Conservation (phyloP, 768 basidiomycete genomes). For the Panaeolus papilionaceus region DNA sequence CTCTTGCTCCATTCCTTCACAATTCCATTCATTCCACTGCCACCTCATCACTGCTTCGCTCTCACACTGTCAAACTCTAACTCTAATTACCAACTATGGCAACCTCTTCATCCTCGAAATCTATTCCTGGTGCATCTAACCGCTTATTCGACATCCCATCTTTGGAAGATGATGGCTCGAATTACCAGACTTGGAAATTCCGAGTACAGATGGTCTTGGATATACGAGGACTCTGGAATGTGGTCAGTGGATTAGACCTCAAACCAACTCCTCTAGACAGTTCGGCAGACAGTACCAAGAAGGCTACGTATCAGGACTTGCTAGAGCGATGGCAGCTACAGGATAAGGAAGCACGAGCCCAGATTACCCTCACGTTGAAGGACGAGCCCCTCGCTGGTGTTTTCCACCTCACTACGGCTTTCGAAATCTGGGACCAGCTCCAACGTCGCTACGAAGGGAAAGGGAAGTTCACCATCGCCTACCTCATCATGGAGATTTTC, state of each 20-base stretch:
- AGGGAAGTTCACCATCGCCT: conserved; percentile 22
- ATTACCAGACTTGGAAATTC: neutral
- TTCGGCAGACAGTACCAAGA: neutral
- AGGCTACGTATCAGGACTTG: neutral
- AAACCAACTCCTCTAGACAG: neutral
- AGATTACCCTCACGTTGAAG: conserved; percentile 26
- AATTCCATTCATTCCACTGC: neutral
- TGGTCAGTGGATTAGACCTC: conserved; percentile 13
- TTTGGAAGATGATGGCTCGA: neutral
- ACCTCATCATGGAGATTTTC: conserved; percentile 25
- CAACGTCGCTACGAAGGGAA: conserved; percentile 25
- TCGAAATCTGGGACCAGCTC: conserved; percentile 25
- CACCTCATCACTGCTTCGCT: neutral
- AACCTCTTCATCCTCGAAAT: neutral
- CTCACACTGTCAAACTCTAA: neutral
- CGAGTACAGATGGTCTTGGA: neutral
- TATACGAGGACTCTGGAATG: neutral
- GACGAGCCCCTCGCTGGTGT: conserved; percentile 26
- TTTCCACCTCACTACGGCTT: conserved; percentile 20
- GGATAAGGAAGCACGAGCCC: conserved; percentile 24
- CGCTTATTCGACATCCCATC: neutral
- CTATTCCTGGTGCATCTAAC: neutral
- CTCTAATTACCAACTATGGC: neutral
- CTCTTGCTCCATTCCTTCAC: neutral
- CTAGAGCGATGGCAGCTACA: conserved; percentile 9